phyloP scores from a whole-genome alignment of 2,329 filamentous ascomycete genomes.

The Alternaria incomplexa region DNA sequence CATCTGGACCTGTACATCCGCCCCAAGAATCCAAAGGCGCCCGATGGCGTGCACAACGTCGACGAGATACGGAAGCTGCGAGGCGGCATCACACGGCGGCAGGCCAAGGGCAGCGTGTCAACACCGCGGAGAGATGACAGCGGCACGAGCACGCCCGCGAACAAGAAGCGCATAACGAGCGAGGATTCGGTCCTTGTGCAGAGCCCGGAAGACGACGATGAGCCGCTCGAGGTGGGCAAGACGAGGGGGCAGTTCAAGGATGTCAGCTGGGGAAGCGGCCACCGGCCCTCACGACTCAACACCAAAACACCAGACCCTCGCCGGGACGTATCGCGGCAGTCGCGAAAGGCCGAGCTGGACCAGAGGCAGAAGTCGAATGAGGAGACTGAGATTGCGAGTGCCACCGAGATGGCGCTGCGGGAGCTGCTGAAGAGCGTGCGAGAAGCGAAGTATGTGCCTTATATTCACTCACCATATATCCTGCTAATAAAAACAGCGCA shows the following conservation, averaged over 20 bases:
- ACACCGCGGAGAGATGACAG: constrained; percentile 57
- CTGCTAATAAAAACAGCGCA: constrained; percentile 42
- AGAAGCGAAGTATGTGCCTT: constrained; percentile 72
- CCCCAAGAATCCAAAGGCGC: constrained; percentile 85
- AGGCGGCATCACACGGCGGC: constrained; percentile 83
- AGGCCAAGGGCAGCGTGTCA: constrained; percentile 69
- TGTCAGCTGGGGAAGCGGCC: constrained; percentile 78
- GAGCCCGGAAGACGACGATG: constrained; percentile 26
- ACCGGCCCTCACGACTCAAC: constrained; percentile 61
- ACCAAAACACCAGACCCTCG: constrained; percentile 54
- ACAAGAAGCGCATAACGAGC: constrained; percentile 29
- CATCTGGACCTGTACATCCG: constrained; percentile 95
- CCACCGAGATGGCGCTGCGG: constrained; percentile 81
- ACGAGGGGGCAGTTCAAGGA: constrained; percentile 59
- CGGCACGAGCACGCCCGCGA: constrained; percentile 34
- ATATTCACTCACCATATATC: neutral
- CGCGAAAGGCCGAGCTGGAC: constrained; percentile 66
- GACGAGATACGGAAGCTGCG: constrained; percentile 85
- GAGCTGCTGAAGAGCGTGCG: constrained; percentile 82
- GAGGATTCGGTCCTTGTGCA: constrained; percentile 37
- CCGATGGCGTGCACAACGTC: constrained; percentile 88
- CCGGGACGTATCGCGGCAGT: constrained; percentile 42
- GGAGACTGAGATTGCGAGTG: constrained; percentile 78
- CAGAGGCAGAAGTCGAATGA: constrained; percentile 69
- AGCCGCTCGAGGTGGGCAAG: constrained; percentile 41